Evolutionary conservation across 805 yeast species (phyloP).

Genomic region (Candida rishiriensis): DNA sequence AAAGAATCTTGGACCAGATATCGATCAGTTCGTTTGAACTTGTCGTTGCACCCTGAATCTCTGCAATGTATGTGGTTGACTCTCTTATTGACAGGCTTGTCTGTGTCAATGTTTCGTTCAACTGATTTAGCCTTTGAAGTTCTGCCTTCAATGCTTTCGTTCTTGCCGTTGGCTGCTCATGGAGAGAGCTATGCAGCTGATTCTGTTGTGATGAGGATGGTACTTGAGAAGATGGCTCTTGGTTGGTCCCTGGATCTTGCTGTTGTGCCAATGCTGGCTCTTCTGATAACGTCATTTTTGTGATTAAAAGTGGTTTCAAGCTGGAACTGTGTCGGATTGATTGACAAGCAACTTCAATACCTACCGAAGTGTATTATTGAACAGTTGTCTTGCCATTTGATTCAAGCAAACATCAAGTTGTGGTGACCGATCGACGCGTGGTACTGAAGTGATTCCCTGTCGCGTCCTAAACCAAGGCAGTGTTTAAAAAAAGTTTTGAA

Average conservation of each 20-base stretch:
- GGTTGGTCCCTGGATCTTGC: not conserved
- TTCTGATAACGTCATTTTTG: not conserved
- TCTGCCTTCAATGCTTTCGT: slow-evolving; percentile 11
- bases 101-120: slow-evolving; percentile 15
- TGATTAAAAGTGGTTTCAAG: not conserved
- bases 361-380: no score
- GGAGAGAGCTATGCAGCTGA: no score
- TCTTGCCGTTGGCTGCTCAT: not conserved
- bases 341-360: no score
- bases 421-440: no score
- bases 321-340: no score
- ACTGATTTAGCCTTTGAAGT: slow-evolving; percentile 10
- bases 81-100: slow-evolving; percentile 16
- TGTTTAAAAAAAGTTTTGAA: no score
- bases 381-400: no score
- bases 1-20: slow-evolving; percentile 57
- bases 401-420: no score
- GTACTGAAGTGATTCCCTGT: no score
- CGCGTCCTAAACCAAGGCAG: no score
- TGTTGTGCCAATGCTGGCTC: not conserved
- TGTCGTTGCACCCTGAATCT: slow-evolving; percentile 13
- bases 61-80: slow-evolving; percentile 12
- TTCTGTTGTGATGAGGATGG: not conserved
- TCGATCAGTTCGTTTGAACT: slow-evolving; percentile 38
- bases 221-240: not conserved